These are phyloP conservation scores for Gamsiella multidivaricata DNA, from an alignment of 192 early-diverging fungal species.

Conservation along the genomic window DNA sequence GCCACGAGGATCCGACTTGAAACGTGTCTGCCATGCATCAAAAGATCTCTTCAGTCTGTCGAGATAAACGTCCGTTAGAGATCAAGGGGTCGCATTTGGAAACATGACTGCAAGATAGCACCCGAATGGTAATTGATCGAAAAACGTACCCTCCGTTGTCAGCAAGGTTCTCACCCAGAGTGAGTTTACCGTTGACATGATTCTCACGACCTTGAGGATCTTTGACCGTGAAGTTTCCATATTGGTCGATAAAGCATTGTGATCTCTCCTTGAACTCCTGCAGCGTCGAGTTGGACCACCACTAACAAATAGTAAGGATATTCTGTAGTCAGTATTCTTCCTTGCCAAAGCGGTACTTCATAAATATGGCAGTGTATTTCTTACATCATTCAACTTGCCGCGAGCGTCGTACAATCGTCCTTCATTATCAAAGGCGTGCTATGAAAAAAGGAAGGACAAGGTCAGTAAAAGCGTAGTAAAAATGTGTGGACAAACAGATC, in stretches of 20 bases:
- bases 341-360: no score
- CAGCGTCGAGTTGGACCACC: conserved; percentile 77
- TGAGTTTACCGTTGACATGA: conserved; percentile 66
- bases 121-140: no score
- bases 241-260: conserved; percentile 77
- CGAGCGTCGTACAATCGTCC: conserved; percentile 67
- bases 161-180: conserved; percentile 74
- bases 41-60: conserved; percentile 57
- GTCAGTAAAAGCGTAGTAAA: neutral
- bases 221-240: conserved; percentile 61
- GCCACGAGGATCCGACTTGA: conserved; percentile 35
- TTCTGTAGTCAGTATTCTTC: neutral
- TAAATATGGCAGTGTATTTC: no score
- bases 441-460: neutral
- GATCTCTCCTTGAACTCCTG: conserved; percentile 62
- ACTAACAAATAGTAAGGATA: conserved; percentile 34
- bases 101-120: no score
- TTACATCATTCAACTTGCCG: conserved; percentile 59
- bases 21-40: conserved; percentile 44
- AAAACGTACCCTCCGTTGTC: conserved; percentile 79
- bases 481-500: neutral
- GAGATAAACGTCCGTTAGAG: no score
- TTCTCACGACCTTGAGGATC: conserved; percentile 50
- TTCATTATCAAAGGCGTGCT: conserved; percentile 76
- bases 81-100: no score